phyloP scores from a whole-genome alignment of 208 protist species.

The Angomonas desouzai region DNA sequence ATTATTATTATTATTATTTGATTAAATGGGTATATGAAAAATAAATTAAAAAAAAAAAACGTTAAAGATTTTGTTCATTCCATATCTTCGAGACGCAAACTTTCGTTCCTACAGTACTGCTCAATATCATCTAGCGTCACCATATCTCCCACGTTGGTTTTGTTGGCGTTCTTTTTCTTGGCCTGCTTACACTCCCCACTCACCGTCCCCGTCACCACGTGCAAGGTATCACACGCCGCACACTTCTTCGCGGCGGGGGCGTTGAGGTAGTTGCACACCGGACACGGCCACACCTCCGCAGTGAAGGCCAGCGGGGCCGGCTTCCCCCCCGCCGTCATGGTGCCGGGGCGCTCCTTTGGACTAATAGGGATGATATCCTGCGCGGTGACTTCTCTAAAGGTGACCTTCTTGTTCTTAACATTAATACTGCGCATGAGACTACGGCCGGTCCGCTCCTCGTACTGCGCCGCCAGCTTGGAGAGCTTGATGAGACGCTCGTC shows the following conservation, averaged over 20 bases:
- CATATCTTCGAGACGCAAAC: neutral
- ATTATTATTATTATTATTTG: neutral
- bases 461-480: slow-evolving; percentile 36
- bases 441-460: slow-evolving; percentile 61
- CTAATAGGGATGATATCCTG: slow-evolving; percentile 69
- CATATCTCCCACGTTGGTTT: neutral
- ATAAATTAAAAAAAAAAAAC: slow-evolving; percentile 12
- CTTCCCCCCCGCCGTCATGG: slow-evolving; percentile 7
- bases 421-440: slow-evolving; percentile 77
- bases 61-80: neutral
- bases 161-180: neutral
- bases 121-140: neutral
- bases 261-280: slow-evolving; percentile 73
- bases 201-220: slow-evolving; percentile 11
- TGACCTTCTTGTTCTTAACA: slow-evolving; percentile 58
- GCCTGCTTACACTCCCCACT: neutral
- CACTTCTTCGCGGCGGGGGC: slow-evolving; percentile 40
- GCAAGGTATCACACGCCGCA: slow-evolving; percentile 53
- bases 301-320: slow-evolving; percentile 22
- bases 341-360: slow-evolving; percentile 33
- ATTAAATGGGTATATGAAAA: slow-evolving; percentile 5
- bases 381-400: slow-evolving; percentile 45
- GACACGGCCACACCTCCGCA: slow-evolving; percentile 66
- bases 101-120: slow-evolving; percentile 1
- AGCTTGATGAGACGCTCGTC: slow-evolving; percentile 54